These are phyloP conservation scores for Candida smagusa DNA, from an alignment of 1,139 yeast genomes.

Conservation along the genomic window DNA sequence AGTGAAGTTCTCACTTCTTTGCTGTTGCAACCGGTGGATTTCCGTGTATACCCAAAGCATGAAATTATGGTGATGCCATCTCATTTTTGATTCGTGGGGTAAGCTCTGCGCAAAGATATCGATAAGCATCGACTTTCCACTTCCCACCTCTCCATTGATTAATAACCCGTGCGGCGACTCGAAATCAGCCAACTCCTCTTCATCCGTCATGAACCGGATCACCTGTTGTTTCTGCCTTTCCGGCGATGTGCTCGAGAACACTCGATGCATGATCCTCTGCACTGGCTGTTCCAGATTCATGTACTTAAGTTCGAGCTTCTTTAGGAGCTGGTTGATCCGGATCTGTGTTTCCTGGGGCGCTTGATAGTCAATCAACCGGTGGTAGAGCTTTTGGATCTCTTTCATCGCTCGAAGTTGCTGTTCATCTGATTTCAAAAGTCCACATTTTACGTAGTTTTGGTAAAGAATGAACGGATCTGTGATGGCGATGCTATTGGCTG, in stretches of 20 bases:
- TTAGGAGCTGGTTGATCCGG: constrained; percentile 44
- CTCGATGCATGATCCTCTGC: constrained; percentile 3
- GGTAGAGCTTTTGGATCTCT: constrained; percentile 61
- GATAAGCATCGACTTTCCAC: constrained; percentile 73
- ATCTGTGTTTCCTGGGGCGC: constrained; percentile 55
- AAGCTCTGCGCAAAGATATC: constrained; percentile 66
- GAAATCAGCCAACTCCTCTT: constrained; percentile 57
- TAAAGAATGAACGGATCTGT: constrained; percentile 66
- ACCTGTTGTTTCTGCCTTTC: constrained; percentile 31
- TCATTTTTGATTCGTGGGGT: constrained; percentile 60
- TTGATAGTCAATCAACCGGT: constrained; percentile 54
- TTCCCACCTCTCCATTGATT: constrained; percentile 72
- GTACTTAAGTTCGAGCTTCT: constrained; percentile 38
- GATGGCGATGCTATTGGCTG: constrained; percentile 30
- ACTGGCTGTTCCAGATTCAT: constrained; percentile 6
- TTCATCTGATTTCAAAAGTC: constrained; percentile 52
- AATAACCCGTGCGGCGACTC: constrained; percentile 63
- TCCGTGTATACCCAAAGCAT: constrained; percentile 66
- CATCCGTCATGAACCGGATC: constrained; percentile 54
- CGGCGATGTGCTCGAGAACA: constrained; percentile 12
- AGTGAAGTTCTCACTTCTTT: constrained; percentile 21
- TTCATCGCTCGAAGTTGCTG: constrained; percentile 61
- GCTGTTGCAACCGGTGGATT: constrained; percentile 53
- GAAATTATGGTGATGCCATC: constrained; percentile 72
- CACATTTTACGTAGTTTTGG: constrained; percentile 50